phyloP scores from a whole-genome alignment of 371 early-diverging fungal species.

The Circinella umbellata region DNA sequence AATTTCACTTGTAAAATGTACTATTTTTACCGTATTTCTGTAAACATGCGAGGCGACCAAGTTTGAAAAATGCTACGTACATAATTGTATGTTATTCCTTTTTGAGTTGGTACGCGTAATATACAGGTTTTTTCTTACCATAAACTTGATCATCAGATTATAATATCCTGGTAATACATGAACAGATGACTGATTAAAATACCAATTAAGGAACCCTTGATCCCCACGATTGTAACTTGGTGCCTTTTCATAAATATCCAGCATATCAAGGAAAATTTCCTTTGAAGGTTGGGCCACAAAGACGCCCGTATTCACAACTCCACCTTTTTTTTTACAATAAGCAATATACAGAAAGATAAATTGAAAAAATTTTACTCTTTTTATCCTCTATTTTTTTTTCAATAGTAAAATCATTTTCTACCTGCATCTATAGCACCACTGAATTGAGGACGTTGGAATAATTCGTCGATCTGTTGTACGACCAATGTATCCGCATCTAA shows the following conservation, averaged over 20 bases:
- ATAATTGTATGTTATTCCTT: background rate
- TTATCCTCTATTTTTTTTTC: too few species aligned
- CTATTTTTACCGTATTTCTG: conserved; percentile 29
- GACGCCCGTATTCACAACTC: conserved; percentile 41
- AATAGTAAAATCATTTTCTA: too few species aligned
- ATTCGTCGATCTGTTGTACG: conserved; percentile 32
- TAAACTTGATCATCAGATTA: conserved; percentile 43
- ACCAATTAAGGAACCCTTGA: conserved; percentile 45
- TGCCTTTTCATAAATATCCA: conserved; percentile 29
- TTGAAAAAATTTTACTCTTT: too few species aligned
- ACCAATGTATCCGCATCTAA: conserved; percentile 48
- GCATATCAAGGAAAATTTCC: conserved; percentile 28
- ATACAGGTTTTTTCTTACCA: conserved; percentile 26
- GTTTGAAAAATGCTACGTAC: conserved; percentile 28
- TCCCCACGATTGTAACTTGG: conserved; percentile 43
- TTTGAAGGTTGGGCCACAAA: conserved; percentile 42
- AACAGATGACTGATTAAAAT: conserved; percentile 28
- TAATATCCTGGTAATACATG: conserved; percentile 35
- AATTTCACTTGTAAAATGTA: conserved; percentile 43
- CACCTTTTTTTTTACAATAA: background rate
- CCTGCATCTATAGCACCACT: conserved; percentile 38
- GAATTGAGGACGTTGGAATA: conserved; percentile 38
- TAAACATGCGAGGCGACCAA: conserved; percentile 26
- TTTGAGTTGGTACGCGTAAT: too few species aligned
- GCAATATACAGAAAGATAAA: too few species aligned